These are phyloP conservation scores for Podospora conica DNA, from an alignment of 495 filamentous ascomycete genomes.

Conservation along the genomic window DNA sequence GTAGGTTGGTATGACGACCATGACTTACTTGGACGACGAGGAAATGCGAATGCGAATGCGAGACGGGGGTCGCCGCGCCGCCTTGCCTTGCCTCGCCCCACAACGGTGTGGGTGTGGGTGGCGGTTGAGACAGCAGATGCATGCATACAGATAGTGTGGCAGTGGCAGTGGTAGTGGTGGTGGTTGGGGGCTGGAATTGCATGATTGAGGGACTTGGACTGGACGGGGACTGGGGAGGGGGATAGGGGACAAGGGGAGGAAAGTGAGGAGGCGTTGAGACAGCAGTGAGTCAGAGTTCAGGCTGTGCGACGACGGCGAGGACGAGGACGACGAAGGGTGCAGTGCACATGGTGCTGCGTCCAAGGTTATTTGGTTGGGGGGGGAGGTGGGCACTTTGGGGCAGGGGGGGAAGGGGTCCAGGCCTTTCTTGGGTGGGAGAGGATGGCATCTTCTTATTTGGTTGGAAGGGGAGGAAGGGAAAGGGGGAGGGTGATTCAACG, in stretches of 20 bases:
- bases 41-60: background rate
- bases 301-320: conserved; percentile 1
- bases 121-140: background rate
- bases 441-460: background rate
- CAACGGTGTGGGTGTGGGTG: background rate
- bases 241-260: no score
- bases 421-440: no score
- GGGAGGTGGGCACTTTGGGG: no score
- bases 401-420: no score
- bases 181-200: background rate
- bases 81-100: background rate
- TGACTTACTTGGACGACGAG: background rate
- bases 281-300: background rate
- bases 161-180: background rate
- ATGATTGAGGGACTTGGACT: background rate
- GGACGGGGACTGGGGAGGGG: background rate
- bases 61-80: background rate
- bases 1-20: background rate
- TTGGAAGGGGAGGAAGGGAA: background rate
- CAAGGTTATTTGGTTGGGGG: background rate
- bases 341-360: background rate
- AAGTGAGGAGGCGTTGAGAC: conserved; percentile 10
- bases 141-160: background rate
- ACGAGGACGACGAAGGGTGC: background rate
- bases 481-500: no score